Evolutionary conservation across 2,329 filamentous ascomycete species (phyloP).

Genomic region (Botrytis sinoallii): DNA sequence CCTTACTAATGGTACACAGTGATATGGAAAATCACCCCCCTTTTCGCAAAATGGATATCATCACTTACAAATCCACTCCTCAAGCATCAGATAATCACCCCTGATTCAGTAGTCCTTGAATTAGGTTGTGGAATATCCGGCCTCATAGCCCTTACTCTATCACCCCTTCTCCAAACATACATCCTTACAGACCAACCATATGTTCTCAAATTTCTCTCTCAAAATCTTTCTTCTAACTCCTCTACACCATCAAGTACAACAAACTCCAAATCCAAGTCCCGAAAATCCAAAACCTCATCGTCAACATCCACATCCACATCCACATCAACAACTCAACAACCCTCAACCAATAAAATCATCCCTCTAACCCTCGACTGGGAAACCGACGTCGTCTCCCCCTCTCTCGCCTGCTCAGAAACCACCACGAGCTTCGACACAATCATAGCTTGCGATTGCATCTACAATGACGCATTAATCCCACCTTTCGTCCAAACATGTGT

Average conservation of each 20-base stretch:
- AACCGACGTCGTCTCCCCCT: conserved; percentile 35
- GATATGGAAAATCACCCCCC: conserved; percentile 86
- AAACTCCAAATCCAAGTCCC: conserved; percentile 15
- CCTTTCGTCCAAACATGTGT: conserved; percentile 80
- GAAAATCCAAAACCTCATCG: conserved; percentile 28
- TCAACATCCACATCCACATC: conserved; percentile 5
- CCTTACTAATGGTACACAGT: conserved; percentile 49
- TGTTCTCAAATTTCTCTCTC: conserved; percentile 70
- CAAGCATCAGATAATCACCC: neutral
- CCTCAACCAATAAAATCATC: conserved; percentile 7
- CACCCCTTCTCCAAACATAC: conserved; percentile 58
- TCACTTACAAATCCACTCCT: conserved; percentile 58
- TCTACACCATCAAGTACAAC: conserved; percentile 10
- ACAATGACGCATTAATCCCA: conserved; percentile 81
- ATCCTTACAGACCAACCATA: conserved; percentile 87
- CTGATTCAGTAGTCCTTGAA: conserved; percentile 56
- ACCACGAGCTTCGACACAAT: conserved; percentile 63
- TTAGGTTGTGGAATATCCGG: conserved; percentile 87
- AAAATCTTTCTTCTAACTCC: conserved; percentile 65
- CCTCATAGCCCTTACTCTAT: conserved; percentile 68
- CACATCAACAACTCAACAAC: neutral
- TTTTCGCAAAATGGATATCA: conserved; percentile 77
- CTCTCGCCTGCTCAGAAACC: conserved; percentile 31
- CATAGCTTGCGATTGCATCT: conserved; percentile 90
- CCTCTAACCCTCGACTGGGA: conserved; percentile 76